Evolutionary conservation across 768 basidiomycete genomes (phyloP).

Genomic region (Psilocybe subaeruginosa): DNA sequence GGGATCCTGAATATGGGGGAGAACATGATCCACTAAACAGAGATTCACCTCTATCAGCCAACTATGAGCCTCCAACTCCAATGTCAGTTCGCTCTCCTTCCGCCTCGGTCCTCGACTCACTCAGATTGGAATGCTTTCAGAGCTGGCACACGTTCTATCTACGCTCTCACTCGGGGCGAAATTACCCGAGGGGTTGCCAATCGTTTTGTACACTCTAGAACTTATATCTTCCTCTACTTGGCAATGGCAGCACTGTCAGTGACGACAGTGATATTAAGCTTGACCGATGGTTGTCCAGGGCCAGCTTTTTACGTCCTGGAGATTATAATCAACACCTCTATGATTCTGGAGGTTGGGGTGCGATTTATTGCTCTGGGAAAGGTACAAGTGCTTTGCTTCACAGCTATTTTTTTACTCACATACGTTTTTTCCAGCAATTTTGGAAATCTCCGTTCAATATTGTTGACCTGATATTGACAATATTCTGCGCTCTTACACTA

Average conservation of each 20-base stretch:
- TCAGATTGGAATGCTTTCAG: constrained; percentile 38
- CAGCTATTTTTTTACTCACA: constrained; percentile 1
- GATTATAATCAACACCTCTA: constrained; percentile 83
- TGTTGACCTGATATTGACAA: constrained; percentile 85
- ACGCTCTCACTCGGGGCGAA: constrained; percentile 81
- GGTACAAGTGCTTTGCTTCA: constrained; percentile 52
- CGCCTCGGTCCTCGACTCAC: constrained; percentile 15
- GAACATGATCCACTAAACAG: constrained; percentile 37
- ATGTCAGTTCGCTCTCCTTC: constrained; percentile 26
- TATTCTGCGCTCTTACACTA: constrained; percentile 89
- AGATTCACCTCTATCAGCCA: constrained; percentile 23
- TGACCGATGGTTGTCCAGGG: constrained; percentile 85
- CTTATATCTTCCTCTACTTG: constrained; percentile 88
- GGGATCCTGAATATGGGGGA: constrained; percentile 36
- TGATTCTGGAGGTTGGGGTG: constrained; percentile 93
- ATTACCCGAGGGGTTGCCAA: constrained; percentile 87
- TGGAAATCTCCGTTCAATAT: constrained; percentile 94
- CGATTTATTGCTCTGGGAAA: constrained; percentile 92
- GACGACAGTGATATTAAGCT: constrained; percentile 82
- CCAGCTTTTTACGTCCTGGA: constrained; percentile 90
- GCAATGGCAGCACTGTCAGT: constrained; percentile 87
- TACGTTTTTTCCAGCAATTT: constrained; percentile 70
- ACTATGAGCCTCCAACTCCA: constrained; percentile 23
- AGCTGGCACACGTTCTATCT: constrained; percentile 73
- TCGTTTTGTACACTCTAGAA: constrained; percentile 85